Evolutionary conservation across 2,329 filamentous ascomycete genomes (phyloP).

Genomic region (Beauveria sp.): DNA sequence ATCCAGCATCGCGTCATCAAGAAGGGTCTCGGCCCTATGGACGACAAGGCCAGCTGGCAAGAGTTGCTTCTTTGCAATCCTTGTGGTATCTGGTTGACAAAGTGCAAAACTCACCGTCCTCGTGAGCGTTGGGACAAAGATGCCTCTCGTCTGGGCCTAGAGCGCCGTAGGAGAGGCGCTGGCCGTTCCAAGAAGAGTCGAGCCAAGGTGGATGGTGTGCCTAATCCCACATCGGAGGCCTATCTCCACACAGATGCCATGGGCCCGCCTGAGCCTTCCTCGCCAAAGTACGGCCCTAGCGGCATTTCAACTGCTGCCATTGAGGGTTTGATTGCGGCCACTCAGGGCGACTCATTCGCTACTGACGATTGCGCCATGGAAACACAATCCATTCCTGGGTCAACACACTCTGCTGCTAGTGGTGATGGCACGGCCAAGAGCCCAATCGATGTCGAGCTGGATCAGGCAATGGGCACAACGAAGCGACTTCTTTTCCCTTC

Average conservation of each 20-base stretch:
- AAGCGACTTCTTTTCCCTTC: constrained; percentile 71
- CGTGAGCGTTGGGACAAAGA: constrained; percentile 73
- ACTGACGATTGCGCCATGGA: constrained; percentile 14
- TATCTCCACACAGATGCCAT: constrained; percentile 46
- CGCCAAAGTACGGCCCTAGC: constrained; percentile 20
- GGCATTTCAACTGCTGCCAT: not conserved
- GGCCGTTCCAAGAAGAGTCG: constrained; percentile 40
- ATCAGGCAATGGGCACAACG: constrained; percentile 46
- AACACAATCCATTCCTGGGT: constrained; percentile 27
- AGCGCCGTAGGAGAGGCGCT: constrained; percentile 41
- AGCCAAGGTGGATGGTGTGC: constrained; percentile 38
- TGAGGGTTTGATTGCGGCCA: not conserved
- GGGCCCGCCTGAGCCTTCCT: constrained; percentile 36
- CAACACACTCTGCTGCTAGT: constrained; percentile 46
- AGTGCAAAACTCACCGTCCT: constrained; percentile 78
- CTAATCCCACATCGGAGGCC: constrained; percentile 45
- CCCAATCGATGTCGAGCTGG: constrained; percentile 46
- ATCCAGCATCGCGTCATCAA: constrained; percentile 68
- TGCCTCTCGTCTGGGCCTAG: constrained; percentile 42
- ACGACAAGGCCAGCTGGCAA: constrained; percentile 60
- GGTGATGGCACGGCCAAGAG: constrained; percentile 52
- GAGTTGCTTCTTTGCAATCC: constrained; percentile 84
- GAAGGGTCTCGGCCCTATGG: constrained; percentile 56
- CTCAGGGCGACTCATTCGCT: constrained; percentile 15
- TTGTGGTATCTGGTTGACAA: constrained; percentile 90